Evolutionary conservation across 164 flowering plant genomes (phyloP).

Genomic region (Nelumbo lutea): DNA sequence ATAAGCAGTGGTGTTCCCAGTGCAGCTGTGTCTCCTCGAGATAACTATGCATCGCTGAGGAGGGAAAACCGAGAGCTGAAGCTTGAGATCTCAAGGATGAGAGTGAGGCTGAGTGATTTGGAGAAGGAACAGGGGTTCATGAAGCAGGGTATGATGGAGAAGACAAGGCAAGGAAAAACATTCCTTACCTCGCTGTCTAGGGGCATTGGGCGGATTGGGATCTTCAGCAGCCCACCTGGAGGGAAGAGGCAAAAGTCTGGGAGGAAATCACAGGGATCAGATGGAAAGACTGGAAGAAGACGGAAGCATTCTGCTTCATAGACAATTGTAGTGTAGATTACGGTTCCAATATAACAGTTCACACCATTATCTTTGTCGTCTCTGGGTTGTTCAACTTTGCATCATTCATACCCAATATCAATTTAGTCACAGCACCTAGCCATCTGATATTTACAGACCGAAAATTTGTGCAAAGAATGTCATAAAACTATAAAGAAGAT

Average conservation of each 20-base stretch:
- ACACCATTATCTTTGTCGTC: not conserved
- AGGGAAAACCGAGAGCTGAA: constrained; percentile 75
- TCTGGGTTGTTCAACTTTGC: not conserved
- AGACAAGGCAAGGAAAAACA: constrained; percentile 44
- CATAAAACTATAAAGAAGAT: no score
- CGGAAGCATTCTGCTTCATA: constrained; percentile 46
- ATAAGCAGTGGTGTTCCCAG: constrained; percentile 68
- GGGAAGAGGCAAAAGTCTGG: constrained; percentile 39
- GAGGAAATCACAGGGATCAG: constrained; percentile 36
- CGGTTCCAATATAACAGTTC: not conserved
- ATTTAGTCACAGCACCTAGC: no score
- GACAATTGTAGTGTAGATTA: not conserved
- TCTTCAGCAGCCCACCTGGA: constrained; percentile 36
- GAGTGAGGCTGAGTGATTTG: constrained; percentile 69
- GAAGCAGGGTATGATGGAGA: constrained; percentile 69
- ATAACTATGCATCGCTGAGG: constrained; percentile 70
- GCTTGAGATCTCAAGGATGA: constrained; percentile 68
- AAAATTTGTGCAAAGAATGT: no score
- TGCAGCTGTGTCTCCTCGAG: constrained; percentile 77
- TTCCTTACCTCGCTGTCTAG: constrained; percentile 52
- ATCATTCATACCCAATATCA: no score
- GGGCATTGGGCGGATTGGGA: constrained; percentile 53
- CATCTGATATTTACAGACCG: no score
- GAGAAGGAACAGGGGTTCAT: constrained; percentile 72
- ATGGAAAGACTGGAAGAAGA: constrained; percentile 50